phyloP scores from a whole-genome alignment of 371 early-diverging fungal species.

The Mucor plumbeus region DNA sequence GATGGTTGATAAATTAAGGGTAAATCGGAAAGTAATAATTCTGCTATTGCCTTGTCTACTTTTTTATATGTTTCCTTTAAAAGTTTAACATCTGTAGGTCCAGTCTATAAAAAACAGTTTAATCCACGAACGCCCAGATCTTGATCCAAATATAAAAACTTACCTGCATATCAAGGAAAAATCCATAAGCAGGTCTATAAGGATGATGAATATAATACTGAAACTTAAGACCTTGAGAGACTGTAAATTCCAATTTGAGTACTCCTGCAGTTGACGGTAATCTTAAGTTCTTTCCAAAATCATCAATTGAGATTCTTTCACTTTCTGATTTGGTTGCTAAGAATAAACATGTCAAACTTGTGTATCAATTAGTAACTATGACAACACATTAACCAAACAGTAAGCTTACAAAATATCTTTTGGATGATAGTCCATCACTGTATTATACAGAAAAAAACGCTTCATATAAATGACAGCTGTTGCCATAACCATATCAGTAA shows the following conservation, averaged over 20 bases:
- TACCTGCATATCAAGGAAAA: conserved; percentile 79
- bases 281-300: conserved; percentile 61
- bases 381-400: not conserved
- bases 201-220: conserved; percentile 88
- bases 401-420: conserved; percentile 74
- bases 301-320: conserved; percentile 73
- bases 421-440: conserved; percentile 90
- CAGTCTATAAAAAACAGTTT: not conserved
- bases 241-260: conserved; percentile 75
- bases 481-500: conserved; percentile 48
- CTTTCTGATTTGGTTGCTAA: conserved; percentile 89
- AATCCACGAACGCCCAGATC: too few relatives aligned
- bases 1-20: conserved; percentile 82
- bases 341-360: conserved; percentile 83
- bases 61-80: conserved; percentile 66
- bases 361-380: not conserved
- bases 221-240: conserved; percentile 83
- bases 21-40: conserved; percentile 77
- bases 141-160: not conserved
- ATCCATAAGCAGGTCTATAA: conserved; percentile 82
- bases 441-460: conserved; percentile 87
- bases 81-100: conserved; percentile 42
- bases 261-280: conserved; percentile 42
- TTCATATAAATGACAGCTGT: conserved; percentile 92
- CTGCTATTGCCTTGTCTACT: conserved; percentile 51